Base-by-base conservation (phyloP, 2,329 filamentous ascomycete genomes). In the Aspergillus vadensis region DNA sequence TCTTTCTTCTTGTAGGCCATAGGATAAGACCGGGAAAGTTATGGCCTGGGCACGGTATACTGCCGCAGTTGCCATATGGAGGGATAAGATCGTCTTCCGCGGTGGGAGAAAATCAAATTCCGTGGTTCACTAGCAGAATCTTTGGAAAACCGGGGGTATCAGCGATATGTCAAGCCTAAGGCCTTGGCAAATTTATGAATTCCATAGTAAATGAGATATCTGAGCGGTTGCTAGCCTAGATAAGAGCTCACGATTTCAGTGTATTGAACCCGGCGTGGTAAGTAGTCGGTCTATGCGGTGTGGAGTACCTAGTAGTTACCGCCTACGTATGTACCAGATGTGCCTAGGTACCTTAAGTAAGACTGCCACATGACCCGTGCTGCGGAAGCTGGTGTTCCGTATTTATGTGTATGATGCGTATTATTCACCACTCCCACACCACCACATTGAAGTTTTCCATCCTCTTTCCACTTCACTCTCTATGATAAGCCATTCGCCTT, bases 401-500 rank as follows among this genome's bases (percentile, higher is more conserved):
- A 43, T 55, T 23, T 27, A 55, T 14, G 19, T 32, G 23, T 55
- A 30, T 17, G 39, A 38, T 38, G 15, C 23, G 47, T 50, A 50
- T 50, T 50, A 50, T 50, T 44, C 25, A 55, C 53, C 36, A 25
- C 38, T 47, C 52, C 19, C 36, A 57, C 21, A 57, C 21, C 32
- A 49, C 53, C 43, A 57, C 54, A 50, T 50, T 44, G 38, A 44
- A 44, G 39, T 55, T 55, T 55, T 55, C 53, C 27, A 30, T 47
- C 39, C 25, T 43, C 32, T 32, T 25, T 23, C 38, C 38, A 30
- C 47, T 19, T 32, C 47, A 30, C 47, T 17, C 27, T 19, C 8
- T 10, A 55, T 6, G 41, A 41, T 9, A 41, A 30, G 25, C 32
- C 23, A 43, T 53, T 38, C 36, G 36, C 48, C 47, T 30, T 32